Evolutionary conservation across 768 basidiomycete species (phyloP), one percentile per base, ranked within the genome.

Genomic region (Hypholoma fasciculare): DNA sequence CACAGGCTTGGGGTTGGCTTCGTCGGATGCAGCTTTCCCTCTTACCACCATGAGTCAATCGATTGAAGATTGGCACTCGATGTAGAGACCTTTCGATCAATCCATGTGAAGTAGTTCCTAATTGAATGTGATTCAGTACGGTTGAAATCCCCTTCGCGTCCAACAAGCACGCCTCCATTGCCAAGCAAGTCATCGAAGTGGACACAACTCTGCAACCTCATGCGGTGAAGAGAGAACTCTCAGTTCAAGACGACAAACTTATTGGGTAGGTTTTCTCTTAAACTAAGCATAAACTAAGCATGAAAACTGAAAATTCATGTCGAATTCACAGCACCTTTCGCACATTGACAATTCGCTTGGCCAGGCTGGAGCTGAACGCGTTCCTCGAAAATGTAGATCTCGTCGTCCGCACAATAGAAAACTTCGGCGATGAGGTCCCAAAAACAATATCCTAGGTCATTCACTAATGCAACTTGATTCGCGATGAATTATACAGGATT

Each of bases 361-460:
- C 92, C 3, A 84, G 95, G 56, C 78, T 97, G 49, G 84, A 89
- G 0, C 79, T 90, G 49, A 97, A 97, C 64, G 87, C 87, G 13
- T 96, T 92, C 73, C 78, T 97, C 48, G 94, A 96, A 68, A 95
- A 94, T 65, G 81, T 94, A 34, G 92, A 96, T 68, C 79, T 97
- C 37, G 84, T 96, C 49, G 81, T 88, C 12, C 86, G 91, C 40
- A 96, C 94, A 17, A 78, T 97, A 60, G 83, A 84, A 48, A 86
- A 88, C 61, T 96, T 95, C 70, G 87, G 86, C 11, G 84, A 88
- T 54, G 84, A 88, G 56, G 86, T 89, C 16, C 81, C 76, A 38
- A 66, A 65, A 59, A 62, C 56, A 39, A 58, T 49, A 49, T 64
- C 64, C 54, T 68, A 50, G 57, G 20, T 47, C 16, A 23, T 60